Conservation (phyloP, 2,329 filamentous ascomycete genomes). For the Alternaria incomplexa region DNA sequence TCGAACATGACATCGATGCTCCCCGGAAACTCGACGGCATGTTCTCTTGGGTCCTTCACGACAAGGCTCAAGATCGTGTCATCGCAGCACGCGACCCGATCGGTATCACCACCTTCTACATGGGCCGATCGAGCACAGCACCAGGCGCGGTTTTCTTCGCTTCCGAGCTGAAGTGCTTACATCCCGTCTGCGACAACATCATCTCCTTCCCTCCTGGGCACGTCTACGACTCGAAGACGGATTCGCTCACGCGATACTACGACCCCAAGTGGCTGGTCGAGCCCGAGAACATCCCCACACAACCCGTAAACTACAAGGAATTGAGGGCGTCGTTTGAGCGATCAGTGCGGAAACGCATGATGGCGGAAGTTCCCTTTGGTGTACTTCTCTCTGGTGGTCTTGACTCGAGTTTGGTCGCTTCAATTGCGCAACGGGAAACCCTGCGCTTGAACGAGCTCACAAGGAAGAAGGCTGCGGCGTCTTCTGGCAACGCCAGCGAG, state of each 20-base stretch:
- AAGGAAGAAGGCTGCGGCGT: conserved; percentile 48
- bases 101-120: conserved; percentile 96
- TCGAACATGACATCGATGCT: conserved; percentile 88
- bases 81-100: conserved; percentile 96
- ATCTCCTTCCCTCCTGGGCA: conserved; percentile 93
- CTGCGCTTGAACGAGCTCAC: conserved; percentile 73
- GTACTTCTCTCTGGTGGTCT: conserved; percentile 93
- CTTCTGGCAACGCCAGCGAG: conserved; percentile 29
- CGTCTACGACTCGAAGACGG: conserved; percentile 92
- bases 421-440: conserved; percentile 94
- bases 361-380: conserved; percentile 98
- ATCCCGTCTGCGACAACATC: conserved; percentile 94
- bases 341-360: conserved; percentile 92
- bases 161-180: conserved; percentile 92
- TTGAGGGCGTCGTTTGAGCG: conserved; percentile 85
- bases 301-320: conserved; percentile 80
- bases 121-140: conserved; percentile 83
- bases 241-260: conserved; percentile 85
- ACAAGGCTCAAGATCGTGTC: conserved; percentile 90
- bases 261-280: conserved; percentile 90
- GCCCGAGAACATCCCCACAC: conserved; percentile 75
- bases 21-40: conserved; percentile 96
- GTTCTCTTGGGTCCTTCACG: conserved; percentile 99
- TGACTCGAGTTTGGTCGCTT: conserved; percentile 92
- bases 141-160: conserved; percentile 92